Base-by-base conservation (phyloP, 164 flowering plant genomes). In the Vitis riparia region DNA sequence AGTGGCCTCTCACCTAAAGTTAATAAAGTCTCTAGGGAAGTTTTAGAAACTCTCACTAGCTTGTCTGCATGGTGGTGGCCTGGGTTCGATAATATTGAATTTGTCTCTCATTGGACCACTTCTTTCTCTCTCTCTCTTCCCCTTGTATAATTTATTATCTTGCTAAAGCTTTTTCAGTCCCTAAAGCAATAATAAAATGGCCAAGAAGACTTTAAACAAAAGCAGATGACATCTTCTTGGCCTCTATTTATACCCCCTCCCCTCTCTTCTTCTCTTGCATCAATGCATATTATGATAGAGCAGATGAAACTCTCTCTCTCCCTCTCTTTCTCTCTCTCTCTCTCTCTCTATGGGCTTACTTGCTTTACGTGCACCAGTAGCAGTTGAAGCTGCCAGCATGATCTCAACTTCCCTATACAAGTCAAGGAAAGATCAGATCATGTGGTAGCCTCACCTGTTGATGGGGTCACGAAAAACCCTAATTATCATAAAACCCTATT, bases 351-450 rank as follows among this genome's bases (percentile, higher is more conserved):
- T 68, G 44, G n/a, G 47, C 16, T 23, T 47, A 1, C 19, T 47
- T 66, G 58, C 49, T 37, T 37, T 64, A 67, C 74, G 80, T 70
- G 81, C 69, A 62, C 73, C 79, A 76, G 37, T 51, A 62, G 61
- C 79, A 75, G 84, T 72, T 81, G 76, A 81, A 81, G 84, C 84
- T 81, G 81, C 84, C 84, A 81, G 84, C 84, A 78, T 81, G 84
- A 78, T 81, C 81, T 81, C 65, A 73, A 72, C 73, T 76, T 67
- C 62, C 74, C 66, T 62, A 27, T 37, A 51, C 15, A n/a, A 2
- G 32, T 66, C 32, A 58, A 72, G 81, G 82, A 62, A 68, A 59
- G 81, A 76, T 71, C 66, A 56, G 86, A 80, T 83, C 86, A 80
- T 78, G 72, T 76, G 84, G 86, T 56, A 71, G 82, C 70, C 78